These are phyloP conservation scores for Gossypium davidsonii DNA, from an alignment of 441 rosid genomes.

Conservation along the genomic window DNA sequence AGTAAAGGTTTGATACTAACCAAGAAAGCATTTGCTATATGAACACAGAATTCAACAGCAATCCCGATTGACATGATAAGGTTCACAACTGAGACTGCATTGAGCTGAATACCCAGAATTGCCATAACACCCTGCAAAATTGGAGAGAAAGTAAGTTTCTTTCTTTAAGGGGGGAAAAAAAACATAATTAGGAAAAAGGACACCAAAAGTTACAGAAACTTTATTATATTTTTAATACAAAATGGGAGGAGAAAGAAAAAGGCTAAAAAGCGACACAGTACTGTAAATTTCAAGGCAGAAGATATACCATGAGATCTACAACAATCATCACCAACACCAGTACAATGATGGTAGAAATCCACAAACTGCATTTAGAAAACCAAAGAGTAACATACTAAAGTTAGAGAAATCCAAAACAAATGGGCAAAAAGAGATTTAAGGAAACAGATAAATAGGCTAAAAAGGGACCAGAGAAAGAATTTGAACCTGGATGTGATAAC, in stretches of 20 bases:
- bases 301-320: conserved; percentile 74
- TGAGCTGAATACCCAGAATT: conserved; percentile 77
- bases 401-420: neutral
- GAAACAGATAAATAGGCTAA: conserved; percentile 7
- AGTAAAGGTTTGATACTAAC: conserved; percentile 37
- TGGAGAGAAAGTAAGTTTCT: conserved; percentile 8
- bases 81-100: conserved; percentile 93
- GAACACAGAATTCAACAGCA: conserved; percentile 95
- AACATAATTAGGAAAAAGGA: conserved; percentile 2
- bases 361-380: conserved; percentile 40
- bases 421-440: neutral
- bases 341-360: conserved; percentile 59
- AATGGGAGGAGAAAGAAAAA: neutral
- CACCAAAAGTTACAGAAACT: conserved; percentile 10
- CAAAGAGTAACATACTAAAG: conserved; percentile 8
- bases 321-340: conserved; percentile 81
- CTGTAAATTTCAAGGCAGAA: conserved; percentile 17
- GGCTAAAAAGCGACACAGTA: neutral
- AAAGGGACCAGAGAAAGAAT: conserved; percentile 20
- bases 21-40: conserved; percentile 85
- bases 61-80: conserved; percentile 97
- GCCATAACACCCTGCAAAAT: conserved; percentile 91
- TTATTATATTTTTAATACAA: neutral
- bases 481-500: conserved; percentile 60
- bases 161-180: conserved; percentile 7